Evolutionary conservation across 768 basidiomycete species (phyloP), one percentile per base, ranked within the genome.

Genomic region (Termitomyces sp.): DNA sequence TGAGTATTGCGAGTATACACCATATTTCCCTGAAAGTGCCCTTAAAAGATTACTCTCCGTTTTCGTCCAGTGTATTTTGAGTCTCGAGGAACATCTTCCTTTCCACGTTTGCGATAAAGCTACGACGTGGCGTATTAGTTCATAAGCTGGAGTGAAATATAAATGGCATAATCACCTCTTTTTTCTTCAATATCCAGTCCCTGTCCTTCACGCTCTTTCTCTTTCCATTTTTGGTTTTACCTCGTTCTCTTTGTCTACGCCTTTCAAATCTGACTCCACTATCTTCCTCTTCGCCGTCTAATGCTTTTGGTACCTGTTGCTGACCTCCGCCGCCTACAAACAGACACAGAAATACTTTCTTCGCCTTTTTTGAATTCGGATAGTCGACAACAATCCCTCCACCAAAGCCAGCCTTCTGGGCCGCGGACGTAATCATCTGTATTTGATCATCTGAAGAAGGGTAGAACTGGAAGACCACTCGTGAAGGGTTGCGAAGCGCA

Each of bases 371-470:
- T 0, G 94, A 96, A 75, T 98, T 97, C 1, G 96, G 96, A 72
- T 94, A 99, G 76, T 99, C 97, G 43, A 99, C 92, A 29, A 98
- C 91, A 40, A 99, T 75, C 62, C 97, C 97, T 57, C 97, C 97
- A 4, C 95, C 94, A 72, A 99, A 99, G 1, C 97, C 97, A 7
- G 96, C 94, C 67, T 87, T 89, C 69, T 94, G 94, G 3, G 97
- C 97, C 65, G 88, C 88, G 2, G 88, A 88, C 7, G 96, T 96
- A 68, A 98, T 95, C 59, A 99, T 84, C 67, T 92, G 92, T 68
- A 98, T 89, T 76, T 99, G 97, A 70, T 98, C 95, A 74, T 99
- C 97, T 5, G 92, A 93, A 1, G 92, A 89, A 8, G 97, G 97
- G 73, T 99, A 99, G 73, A 99, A 98, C 71, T 97, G 95, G 63